A percentile compares a stretch with the other conserved stretches of the same genome.
These are phyloP conservation scores for Carex pumila DNA, from an alignment of 176 grass and related monocot species.

Conservation along the genomic window DNA sequence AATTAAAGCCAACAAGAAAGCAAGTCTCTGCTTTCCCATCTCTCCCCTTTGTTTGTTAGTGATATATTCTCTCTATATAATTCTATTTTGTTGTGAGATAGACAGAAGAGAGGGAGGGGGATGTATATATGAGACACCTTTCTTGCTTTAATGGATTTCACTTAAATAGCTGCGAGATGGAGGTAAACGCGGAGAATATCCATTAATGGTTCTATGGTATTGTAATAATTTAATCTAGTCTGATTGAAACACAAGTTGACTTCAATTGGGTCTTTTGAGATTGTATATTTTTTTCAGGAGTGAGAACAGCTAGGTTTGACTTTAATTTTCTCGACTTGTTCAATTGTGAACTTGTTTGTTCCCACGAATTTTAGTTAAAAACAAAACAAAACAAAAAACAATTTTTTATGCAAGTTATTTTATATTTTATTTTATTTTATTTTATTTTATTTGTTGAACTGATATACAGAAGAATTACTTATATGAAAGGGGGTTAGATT, in stretches of 20 bases:
- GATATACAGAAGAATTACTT: not conserved
- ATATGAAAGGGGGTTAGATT: not conserved
- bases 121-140: not conserved
- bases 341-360: not conserved
- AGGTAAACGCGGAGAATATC: constrained; percentile 24
- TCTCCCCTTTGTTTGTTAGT: not conserved
- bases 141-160: not conserved
- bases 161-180: not conserved
- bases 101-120: no score
- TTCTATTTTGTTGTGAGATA: not conserved
- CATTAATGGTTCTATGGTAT: not conserved
- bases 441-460: not conserved
- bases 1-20: not conserved
- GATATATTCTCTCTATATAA: not conserved
- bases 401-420: no score
- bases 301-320: not conserved
- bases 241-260: not conserved
- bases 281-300: not conserved
- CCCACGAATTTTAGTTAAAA: no score
- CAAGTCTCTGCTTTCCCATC: not conserved
- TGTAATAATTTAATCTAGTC: not conserved
- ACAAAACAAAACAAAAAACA: no score
- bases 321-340: not conserved
- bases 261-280: not conserved
- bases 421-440: no score